Conservation (phyloP, 345 rosid species). For the Acer campestre region DNA sequence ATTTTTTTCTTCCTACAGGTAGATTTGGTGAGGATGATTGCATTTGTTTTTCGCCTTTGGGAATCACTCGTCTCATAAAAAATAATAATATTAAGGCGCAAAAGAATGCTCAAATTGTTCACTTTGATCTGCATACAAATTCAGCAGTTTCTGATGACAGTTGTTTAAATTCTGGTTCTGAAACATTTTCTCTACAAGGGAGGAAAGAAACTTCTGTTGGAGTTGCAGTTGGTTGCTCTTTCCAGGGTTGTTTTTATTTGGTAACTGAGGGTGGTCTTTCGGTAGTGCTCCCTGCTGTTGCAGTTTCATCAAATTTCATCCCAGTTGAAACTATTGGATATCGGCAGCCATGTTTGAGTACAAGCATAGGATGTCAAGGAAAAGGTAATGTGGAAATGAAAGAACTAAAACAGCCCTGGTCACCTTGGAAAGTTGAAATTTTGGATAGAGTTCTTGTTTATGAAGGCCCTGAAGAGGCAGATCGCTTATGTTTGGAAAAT, state of each 20-base stretch:
- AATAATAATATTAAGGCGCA: constrained; percentile 39
- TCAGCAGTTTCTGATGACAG: constrained; percentile 55
- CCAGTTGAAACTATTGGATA: constrained; percentile 61
- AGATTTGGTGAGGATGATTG: constrained; percentile 61
- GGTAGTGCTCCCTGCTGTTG: constrained; percentile 81
- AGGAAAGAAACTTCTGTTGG: constrained; percentile 50
- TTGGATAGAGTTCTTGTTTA: constrained; percentile 84
- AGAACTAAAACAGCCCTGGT: constrained; percentile 38
- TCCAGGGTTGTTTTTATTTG: constrained; percentile 82
- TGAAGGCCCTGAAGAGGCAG: constrained; percentile 92
- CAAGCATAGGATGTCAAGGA: constrained; percentile 28
- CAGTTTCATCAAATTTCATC: constrained; percentile 54
- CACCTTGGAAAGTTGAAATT: constrained; percentile 81
- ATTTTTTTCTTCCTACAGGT: constrained; percentile 60
- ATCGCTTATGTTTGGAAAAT: constrained; percentile 72
- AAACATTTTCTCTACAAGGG: constrained; percentile 31
- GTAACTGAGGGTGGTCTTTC: constrained; percentile 83
- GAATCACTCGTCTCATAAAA: constrained; percentile 73
- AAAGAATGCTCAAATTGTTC: constrained; percentile 46
- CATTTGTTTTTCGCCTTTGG: constrained; percentile 77
- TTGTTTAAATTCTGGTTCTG: constrained; percentile 43
- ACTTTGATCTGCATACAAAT: constrained; percentile 54
- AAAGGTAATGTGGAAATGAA: constrained; percentile 30
- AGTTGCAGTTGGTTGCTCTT: constrained; percentile 83
- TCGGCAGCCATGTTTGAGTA: constrained; percentile 40